Conservation (phyloP, 2,329 filamentous ascomycete genomes). For the Colletotrichum cordylinicola region DNA sequence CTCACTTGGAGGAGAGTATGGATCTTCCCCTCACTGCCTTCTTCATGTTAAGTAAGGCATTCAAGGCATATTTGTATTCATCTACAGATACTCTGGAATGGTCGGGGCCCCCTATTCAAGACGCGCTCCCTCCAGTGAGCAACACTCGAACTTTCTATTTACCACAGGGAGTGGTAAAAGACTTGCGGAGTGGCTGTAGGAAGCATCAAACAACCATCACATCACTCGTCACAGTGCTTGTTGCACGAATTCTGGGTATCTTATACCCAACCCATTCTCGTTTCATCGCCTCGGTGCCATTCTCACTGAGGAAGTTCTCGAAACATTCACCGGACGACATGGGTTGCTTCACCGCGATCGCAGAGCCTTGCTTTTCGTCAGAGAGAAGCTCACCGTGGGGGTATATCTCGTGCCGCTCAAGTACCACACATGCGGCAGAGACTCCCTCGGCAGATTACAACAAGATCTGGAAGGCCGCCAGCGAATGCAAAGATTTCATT, state of each 20-base stretch:
- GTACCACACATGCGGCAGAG: neutral
- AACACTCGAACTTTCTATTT: neutral
- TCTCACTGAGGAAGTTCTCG: neutral
- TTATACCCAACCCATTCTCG: neutral
- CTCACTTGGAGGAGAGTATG: neutral
- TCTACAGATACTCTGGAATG: neutral
- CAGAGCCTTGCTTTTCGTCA: neutral
- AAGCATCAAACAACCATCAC: neutral
- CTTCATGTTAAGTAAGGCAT: neutral
- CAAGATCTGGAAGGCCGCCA: neutral
- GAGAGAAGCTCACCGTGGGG: neutral
- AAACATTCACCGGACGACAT: neutral
- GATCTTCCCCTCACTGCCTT: neutral
- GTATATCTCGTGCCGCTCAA: neutral
- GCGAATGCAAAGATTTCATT: neutral
- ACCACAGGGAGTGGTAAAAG: neutral
- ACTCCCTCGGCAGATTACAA: neutral
- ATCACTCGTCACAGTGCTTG: neutral
- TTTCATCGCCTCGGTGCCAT: neutral
- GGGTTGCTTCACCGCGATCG: neutral
- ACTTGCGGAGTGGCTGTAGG: neutral
- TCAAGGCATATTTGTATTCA: neutral
- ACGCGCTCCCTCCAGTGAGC: neutral
- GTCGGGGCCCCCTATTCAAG: neutral
- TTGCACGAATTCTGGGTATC: neutral